phyloP scores from a whole-genome alignment of 2,329 filamentous ascomycete genomes.

The Xylaria sp. region DNA sequence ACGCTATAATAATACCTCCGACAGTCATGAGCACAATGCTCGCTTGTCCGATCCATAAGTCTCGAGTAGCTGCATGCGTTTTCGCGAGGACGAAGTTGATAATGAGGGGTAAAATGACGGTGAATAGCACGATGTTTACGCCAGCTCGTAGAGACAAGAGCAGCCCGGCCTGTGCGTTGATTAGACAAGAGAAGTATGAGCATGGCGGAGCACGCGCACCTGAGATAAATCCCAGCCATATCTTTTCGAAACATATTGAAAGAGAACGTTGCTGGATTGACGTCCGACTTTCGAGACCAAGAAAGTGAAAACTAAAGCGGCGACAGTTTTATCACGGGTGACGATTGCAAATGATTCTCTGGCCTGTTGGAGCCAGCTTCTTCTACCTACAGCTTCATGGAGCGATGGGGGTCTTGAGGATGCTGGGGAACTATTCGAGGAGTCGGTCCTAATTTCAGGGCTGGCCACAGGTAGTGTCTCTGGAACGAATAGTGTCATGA shows the following conservation, averaged over 20 bases:
- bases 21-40: conserved; percentile 19
- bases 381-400: background rate
- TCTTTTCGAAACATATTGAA: conserved; percentile 17
- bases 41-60: conserved; percentile 17
- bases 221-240: conserved; percentile 6
- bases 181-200: conserved; percentile 1
- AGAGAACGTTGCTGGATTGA: conserved; percentile 10
- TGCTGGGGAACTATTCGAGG: background rate
- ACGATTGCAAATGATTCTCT: conserved; percentile 16
- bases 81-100: conserved; percentile 5
- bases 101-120: conserved; percentile 8
- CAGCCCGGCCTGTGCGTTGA: conserved; percentile 2
- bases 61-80: conserved; percentile 7
- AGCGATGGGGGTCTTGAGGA: background rate
- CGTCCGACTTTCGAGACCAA: conserved; percentile 15
- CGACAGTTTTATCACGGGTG: conserved; percentile 11
- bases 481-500: conserved; percentile 1
- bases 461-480: conserved; percentile 10
- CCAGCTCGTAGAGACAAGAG: conserved; percentile 13
- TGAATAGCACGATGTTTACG: conserved; percentile 17
- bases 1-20: background rate
- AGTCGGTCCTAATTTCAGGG: background rate
- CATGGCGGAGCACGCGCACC: background rate
- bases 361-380: background rate
- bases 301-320: conserved; percentile 10